Evolutionary conservation across 2,329 filamentous ascomycete species (phyloP), one percentile per base, ranked within the genome.

Genomic region (Dactylellina leptospora): DNA sequence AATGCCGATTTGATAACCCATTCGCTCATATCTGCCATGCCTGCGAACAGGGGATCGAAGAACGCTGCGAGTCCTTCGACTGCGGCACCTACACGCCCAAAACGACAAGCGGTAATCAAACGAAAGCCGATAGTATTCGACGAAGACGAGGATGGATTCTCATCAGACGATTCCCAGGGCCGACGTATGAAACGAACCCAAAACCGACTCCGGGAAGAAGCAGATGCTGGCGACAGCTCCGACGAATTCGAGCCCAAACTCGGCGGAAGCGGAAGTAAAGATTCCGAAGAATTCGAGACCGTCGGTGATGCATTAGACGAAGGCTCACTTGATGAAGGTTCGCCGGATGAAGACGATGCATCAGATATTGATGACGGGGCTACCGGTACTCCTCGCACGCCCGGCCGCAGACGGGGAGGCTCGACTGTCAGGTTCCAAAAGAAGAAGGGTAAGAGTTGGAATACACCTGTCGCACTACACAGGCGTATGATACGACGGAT

Each of bases 401-500:
- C 48, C 10, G 47, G 25, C 10, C 40, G 50, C 18, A 40, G 27
- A 16, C 4, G n/a, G 27, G 11, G 51, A 3, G 16, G 36, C 20
- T 23, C 6, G n/a, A 18, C 22, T 23, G 25, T 10, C 18, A 23
- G 9, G 40, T 18, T 22, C 1, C 33, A n/a, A 25, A 53, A 59
- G 51, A 55, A 60, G 27, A 62, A 51, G 20, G 13, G 20, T n/a
- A 72, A 64, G 36, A 48, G 38, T 22, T 13, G 30, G 20, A 72
- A 72, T 20, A 64, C 68, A 2, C 59, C 59, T 0, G 59, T 72
- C 22, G 68, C 68, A n/a, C 38, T 64, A 5, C 68, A 72, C 11
- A 36, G 68, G 16, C 59, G 68, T 4, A 72, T 72, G 68, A 58
- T 72, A 8, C 44, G 68, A 16, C 42, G 51, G 23, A 72, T 72